phyloP scores from a whole-genome alignment of 2,329 filamentous ascomycete genomes.

The Lasiodiplodia citricola region DNA sequence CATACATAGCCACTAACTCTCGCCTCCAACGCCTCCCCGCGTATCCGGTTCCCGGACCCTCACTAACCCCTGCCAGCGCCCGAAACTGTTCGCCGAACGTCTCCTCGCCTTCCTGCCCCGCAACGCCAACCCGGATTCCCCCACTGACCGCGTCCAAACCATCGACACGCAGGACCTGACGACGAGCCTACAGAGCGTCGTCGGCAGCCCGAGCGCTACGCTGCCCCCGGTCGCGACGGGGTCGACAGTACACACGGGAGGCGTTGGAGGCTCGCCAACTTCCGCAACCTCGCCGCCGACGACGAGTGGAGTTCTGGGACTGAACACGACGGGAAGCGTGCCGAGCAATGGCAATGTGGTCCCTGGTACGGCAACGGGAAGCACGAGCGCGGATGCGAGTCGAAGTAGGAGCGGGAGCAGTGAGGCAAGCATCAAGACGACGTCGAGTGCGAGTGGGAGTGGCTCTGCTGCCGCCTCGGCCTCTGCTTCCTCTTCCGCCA shows the following conservation, averaged over 20 bases:
- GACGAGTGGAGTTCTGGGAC: constrained; percentile 9
- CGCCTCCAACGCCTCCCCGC: neutral
- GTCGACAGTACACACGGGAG: constrained; percentile 7
- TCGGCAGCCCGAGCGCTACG: neutral
- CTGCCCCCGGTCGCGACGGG: constrained; percentile 3
- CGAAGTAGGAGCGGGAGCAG: too few species aligned
- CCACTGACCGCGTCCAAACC: neutral
- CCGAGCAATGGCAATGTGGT: constrained; percentile 14
- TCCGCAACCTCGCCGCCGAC: neutral
- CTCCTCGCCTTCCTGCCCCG: neutral
- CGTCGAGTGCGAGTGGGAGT: neutral
- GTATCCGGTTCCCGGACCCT: too few species aligned
- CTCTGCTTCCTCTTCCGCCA: neutral
- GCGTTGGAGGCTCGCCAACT: neutral
- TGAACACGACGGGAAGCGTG: constrained; percentile 15
- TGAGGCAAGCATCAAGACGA: neutral
- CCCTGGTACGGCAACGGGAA: neutral
- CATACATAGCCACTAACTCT: neutral
- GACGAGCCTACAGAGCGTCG: neutral
- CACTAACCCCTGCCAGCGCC: neutral
- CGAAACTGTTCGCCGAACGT: neutral
- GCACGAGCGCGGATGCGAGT: neutral
- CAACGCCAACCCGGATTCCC: neutral
- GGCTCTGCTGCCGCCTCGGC: neutral
- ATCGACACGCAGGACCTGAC: neutral